phyloP scores from a whole-genome alignment of 441 rosid genomes.

The Sinapis alba region DNA sequence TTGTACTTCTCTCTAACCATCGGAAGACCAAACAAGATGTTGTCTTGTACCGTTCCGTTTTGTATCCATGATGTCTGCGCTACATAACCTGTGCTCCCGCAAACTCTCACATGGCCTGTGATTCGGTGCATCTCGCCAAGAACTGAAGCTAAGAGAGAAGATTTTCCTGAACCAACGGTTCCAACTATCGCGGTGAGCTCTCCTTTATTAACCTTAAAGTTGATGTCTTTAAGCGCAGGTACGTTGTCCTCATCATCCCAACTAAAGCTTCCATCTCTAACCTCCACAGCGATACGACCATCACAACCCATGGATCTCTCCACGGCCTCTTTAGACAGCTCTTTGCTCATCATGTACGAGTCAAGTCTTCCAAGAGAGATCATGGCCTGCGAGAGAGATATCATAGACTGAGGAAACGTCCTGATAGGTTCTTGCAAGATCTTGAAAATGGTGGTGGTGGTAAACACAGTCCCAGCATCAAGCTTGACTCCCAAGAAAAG shows the following conservation, averaged over 20 bases:
- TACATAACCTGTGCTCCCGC: conserved; percentile 85
- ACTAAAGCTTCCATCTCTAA: conserved; percentile 68
- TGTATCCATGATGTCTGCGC: conserved; percentile 96
- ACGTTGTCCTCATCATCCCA: conserved; percentile 83
- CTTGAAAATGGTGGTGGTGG: conserved; percentile 78
- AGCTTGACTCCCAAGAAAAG: conserved; percentile 66
- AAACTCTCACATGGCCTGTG: conserved; percentile 74
- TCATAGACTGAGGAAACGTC: conserved; percentile 89
- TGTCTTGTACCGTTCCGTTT: conserved; percentile 84
- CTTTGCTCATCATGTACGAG: conserved; percentile 73
- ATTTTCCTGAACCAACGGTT: conserved; percentile 89
- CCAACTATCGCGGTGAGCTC: conserved; percentile 90
- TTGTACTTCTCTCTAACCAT: conserved; percentile 61
- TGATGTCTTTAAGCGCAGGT: conserved; percentile 59
- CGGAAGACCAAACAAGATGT: conserved; percentile 80
- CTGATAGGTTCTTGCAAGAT: conserved; percentile 94
- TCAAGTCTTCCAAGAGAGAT: conserved; percentile 83
- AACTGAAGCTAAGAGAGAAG: conserved; percentile 76
- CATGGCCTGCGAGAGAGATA: conserved; percentile 91
- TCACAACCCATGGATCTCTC: conserved; percentile 62
- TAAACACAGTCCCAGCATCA: conserved; percentile 88
- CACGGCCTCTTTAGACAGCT: conserved; percentile 57
- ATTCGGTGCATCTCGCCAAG: conserved; percentile 95
- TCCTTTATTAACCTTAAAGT: conserved; percentile 70
- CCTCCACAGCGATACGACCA: conserved; percentile 61